Evolutionary conservation across 306 rosid species (phyloP).

Genomic region (Rubus idaeus): DNA sequence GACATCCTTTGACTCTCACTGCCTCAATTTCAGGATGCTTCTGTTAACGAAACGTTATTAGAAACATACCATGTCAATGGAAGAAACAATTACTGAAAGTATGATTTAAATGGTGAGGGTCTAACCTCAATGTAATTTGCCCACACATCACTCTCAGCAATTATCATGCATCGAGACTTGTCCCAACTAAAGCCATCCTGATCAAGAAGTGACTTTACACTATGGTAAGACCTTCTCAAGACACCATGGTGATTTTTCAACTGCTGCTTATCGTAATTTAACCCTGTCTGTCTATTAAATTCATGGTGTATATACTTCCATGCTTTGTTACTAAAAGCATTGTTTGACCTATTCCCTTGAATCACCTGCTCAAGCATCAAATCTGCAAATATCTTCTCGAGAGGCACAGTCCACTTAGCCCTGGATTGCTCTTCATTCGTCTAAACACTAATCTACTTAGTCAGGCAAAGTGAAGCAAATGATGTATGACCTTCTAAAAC

Average conservation of each 20-base stretch:
- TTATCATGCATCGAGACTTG: conserved; percentile 10
- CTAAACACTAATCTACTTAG: not conserved
- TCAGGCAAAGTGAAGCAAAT: not conserved
- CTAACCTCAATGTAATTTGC: conserved; percentile 7
- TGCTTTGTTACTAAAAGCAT: conserved; percentile 10
- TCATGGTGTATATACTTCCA: conserved; percentile 8
- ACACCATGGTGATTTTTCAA: conserved; percentile 3
- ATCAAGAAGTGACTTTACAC: conserved; percentile 15
- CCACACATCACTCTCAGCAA: conserved; percentile 13
- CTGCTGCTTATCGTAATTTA: conserved; percentile 11
- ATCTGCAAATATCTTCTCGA: conserved; percentile 12
- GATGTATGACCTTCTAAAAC: not conserved
- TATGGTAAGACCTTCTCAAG: conserved; percentile 12
- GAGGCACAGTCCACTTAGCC: conserved; percentile 1
- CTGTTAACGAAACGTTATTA: not conserved
- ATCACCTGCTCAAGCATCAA: conserved; percentile 14
- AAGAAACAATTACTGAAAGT: not conserved
- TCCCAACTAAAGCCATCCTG: conserved; percentile 9
- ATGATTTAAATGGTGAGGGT: not conserved
- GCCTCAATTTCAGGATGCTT: conserved; percentile 13
- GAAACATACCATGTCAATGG: not conserved
- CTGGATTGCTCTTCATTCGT: conserved; percentile 8
- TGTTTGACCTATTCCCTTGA: conserved; percentile 12
- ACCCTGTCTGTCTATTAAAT: conserved; percentile 3
- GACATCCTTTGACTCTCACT: conserved; percentile 10